Base-by-base conservation (phyloP, 495 filamentous ascomycete genomes). In the Bryoglossum gracile region DNA sequence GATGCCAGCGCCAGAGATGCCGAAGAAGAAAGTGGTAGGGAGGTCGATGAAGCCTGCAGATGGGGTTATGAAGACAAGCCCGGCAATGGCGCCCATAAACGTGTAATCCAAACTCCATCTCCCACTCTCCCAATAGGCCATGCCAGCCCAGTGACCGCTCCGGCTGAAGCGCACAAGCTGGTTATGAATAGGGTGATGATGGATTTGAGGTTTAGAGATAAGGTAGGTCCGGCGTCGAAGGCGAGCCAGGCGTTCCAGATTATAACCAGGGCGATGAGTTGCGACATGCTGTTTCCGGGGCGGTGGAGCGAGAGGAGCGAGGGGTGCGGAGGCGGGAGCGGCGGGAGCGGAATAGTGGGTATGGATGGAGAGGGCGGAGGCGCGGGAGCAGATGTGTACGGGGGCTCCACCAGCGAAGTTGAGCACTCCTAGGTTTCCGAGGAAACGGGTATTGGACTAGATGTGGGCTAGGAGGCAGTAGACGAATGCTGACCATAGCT, bases 351-450 rank as follows among this genome's bases (percentile, higher is more conserved):
- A 54, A 58, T 25, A 52, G 28, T 19, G 51, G 51, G 30, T 55
- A 58, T 86, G 82, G 58, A 87, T 66, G 4, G 80, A 85, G 67
- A 85, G 70, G 49, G 92, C 92, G 33, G 96, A 75, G 28, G 82
- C 83, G 21, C 91, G 90, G 13, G 88, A 94, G 39, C 86, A 75
- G 62, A 97, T 94, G 67, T 96, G 90, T 3, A 94, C 88, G 13
- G 88, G 88, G 6, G 84, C 88, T 55, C 87, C 86, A 51, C 88
- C 88, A 40, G 88, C 88, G 59, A 90, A 94, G 65, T 94, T 88
- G 43, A 89, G 74, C 11, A 84, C 83, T 41, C 86, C 86, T 48
- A 88, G 69, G 14, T 75, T 65, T 64, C 68, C 82, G 13, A 83
- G 76, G 86, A 87, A 94, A 13, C 88, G 88, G 24, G 71, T 71